phyloP scores from a whole-genome alignment of 1,139 yeast species.

The Yamadazyma mexicana region DNA sequence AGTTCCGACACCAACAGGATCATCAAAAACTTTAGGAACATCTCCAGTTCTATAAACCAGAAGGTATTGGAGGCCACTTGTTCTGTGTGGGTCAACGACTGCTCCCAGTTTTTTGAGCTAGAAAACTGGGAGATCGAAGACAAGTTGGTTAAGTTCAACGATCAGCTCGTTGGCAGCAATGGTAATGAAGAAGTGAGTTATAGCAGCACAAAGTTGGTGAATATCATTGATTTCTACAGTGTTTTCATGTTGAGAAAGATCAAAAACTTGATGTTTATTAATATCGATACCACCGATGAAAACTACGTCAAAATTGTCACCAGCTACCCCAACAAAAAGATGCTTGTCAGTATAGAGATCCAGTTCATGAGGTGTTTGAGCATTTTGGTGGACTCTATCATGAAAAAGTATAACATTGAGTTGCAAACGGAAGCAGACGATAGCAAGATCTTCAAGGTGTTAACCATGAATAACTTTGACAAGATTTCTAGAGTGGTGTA shows the following conservation, averaged over 20 bases:
- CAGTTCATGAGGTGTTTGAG: slow-evolving; percentile 50
- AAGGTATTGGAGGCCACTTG: slow-evolving; percentile 45
- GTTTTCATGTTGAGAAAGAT: slow-evolving; percentile 33
- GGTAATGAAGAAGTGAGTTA: slow-evolving; percentile 17
- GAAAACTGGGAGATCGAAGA: slow-evolving; percentile 42
- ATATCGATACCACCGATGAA: slow-evolving; percentile 16
- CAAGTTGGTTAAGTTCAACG: slow-evolving; percentile 8
- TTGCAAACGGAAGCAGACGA: slow-evolving; percentile 15
- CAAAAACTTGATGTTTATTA: slow-evolving; percentile 27
- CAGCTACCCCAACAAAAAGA: slow-evolving; percentile 42
- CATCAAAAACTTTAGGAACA: slow-evolving; percentile 34
- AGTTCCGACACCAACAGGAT: slow-evolving; percentile 39
- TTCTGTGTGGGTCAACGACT: slow-evolving; percentile 50
- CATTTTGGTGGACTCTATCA: slow-evolving; percentile 42
- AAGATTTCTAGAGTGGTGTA: slow-evolving; percentile 33
- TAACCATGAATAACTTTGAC: slow-evolving; percentile 49
- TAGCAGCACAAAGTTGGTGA: slow-evolving; percentile 35
- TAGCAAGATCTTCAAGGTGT: slow-evolving; percentile 31
- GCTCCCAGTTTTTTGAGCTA: slow-evolving; percentile 46
- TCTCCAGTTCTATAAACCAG: slow-evolving; percentile 37
- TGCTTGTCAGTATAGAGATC: slow-evolving; percentile 44
- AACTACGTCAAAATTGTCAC: slow-evolving; percentile 27
- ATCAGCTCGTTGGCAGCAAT: slow-evolving; percentile 1
- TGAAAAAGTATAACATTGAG: slow-evolving; percentile 43
- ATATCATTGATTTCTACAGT: slow-evolving; percentile 39